Conservation (phyloP, 345 rosid genomes). For the Viola odorata region DNA sequence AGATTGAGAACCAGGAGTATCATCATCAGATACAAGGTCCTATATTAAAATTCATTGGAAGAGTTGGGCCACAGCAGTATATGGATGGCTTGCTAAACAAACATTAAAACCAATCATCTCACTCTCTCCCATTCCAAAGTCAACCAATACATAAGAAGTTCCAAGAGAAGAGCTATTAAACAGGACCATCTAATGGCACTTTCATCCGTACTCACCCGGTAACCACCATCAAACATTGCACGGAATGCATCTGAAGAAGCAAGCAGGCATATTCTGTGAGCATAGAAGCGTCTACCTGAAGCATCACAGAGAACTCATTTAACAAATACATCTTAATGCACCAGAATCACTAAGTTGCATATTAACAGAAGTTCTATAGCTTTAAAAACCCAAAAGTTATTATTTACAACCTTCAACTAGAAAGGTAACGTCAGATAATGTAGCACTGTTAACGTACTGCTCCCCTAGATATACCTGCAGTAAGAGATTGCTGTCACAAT, state of each 20-base stretch:
- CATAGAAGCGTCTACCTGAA: slow-evolving; percentile 89
- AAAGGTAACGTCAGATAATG: slow-evolving; percentile 92
- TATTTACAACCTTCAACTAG: slow-evolving; percentile 78
- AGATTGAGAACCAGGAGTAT: too few species aligned
- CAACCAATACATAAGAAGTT: too few species aligned
- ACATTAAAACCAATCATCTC: neutral
- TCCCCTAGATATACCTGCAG: slow-evolving; percentile 92
- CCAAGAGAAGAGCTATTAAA: neutral
- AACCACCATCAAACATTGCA: slow-evolving; percentile 99
- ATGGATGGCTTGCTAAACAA: neutral
- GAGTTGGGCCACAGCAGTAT: neutral
- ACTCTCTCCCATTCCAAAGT: neutral
- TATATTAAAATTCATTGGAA: neutral
- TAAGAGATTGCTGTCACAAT: slow-evolving; percentile 2
- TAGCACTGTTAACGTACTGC: slow-evolving; percentile 83
- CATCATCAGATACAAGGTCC: neutral
- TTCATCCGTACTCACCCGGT: slow-evolving; percentile 56
- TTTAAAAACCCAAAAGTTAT: slow-evolving; percentile 9
- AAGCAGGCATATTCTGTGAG: slow-evolving; percentile 94
- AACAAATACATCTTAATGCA: neutral
- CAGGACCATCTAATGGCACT: neutral
- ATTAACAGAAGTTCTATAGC: slow-evolving; percentile 1
- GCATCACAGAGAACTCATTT: slow-evolving; percentile 1
- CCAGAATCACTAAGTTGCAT: neutral
- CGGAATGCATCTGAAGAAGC: slow-evolving; percentile 99